phyloP scores from a whole-genome alignment of 106 monocot species.

The Ottelia alismoides region DNA sequence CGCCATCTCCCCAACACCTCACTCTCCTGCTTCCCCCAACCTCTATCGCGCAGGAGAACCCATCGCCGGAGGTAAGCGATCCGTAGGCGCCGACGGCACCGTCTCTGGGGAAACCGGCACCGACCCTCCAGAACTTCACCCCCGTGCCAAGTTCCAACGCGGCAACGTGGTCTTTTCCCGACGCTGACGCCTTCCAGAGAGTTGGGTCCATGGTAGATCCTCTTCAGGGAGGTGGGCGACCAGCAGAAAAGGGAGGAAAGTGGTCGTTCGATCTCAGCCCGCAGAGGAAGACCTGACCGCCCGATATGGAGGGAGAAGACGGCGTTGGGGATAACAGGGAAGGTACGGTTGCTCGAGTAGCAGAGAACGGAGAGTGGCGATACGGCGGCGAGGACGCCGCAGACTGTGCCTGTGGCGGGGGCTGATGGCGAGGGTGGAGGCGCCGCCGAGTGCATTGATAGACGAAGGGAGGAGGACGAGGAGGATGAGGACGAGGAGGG shows the following conservation, averaged over 20 bases:
- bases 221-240: conserved; percentile 12
- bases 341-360: neutral
- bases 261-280: neutral
- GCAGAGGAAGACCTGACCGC: conserved; percentile 8
- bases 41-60: conserved; percentile 56
- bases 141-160: conserved; percentile 21
- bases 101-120: conserved; percentile 6
- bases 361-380: conserved; percentile 19
- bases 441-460: conserved; percentile 8
- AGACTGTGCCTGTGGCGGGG: conserved; percentile 14
- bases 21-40: conserved; percentile 18
- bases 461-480: conserved; percentile 2
- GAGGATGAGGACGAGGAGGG: conserved; percentile 7
- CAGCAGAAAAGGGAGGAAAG: conserved; percentile 44
- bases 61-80: conserved; percentile 63
- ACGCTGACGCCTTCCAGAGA: conserved; percentile 27
- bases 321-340: neutral
- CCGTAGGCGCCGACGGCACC: conserved; percentile 23
- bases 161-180: conserved; percentile 44
- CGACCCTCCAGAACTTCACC: conserved; percentile 44
- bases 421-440: conserved; percentile 15
- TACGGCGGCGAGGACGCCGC: conserved; percentile 29
- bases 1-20: conserved; percentile 41
- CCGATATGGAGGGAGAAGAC: conserved; percentile 7
- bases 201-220: conserved; percentile 42